A percentile compares a stretch with the other conserved stretches of the same genome.
Evolutionary conservation across 208 protist genomes (phyloP).

Genomic region (Crithidia expoeki): DNA sequence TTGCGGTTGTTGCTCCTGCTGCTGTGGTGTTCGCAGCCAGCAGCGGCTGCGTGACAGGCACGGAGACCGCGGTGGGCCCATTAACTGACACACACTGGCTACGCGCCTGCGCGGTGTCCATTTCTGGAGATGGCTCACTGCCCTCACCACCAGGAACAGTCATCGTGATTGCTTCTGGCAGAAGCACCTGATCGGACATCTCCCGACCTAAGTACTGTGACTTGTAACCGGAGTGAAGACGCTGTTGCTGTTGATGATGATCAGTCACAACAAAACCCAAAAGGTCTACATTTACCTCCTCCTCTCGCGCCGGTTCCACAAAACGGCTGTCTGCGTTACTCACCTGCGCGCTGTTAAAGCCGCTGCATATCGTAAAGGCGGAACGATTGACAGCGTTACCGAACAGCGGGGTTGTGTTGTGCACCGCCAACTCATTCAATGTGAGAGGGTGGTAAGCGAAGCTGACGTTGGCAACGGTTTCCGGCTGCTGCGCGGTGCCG

Average conservation of each 20-base stretch:
- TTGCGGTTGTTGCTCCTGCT: background rate
- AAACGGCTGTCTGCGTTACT: slow-evolving; percentile 9
- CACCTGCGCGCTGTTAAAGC: slow-evolving; percentile 1
- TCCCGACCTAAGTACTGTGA: too few species aligned
- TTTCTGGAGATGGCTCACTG: background rate
- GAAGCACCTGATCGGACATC: background rate
- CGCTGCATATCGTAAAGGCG: slow-evolving; percentile 13
- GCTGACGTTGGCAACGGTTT: background rate
- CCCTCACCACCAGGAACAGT: background rate
- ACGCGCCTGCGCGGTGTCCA: slow-evolving; percentile 1
- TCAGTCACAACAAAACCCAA: background rate
- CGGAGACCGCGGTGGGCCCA: background rate
- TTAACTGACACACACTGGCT: background rate
- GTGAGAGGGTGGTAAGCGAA: slow-evolving; percentile 20
- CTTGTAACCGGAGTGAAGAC: background rate
- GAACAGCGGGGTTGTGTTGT: background rate
- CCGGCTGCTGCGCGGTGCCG: background rate
- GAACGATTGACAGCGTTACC: slow-evolving; percentile 7
- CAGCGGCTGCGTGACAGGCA: background rate
- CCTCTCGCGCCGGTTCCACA: background rate
- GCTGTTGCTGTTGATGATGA: background rate
- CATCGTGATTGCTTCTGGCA: background rate
- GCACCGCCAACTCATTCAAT: slow-evolving; percentile 2
- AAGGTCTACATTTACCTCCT: background rate
- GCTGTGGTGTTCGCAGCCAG: background rate